Base-by-base conservation (phyloP, 768 basidiomycete genomes). In the Xerocomus potaroensis region DNA sequence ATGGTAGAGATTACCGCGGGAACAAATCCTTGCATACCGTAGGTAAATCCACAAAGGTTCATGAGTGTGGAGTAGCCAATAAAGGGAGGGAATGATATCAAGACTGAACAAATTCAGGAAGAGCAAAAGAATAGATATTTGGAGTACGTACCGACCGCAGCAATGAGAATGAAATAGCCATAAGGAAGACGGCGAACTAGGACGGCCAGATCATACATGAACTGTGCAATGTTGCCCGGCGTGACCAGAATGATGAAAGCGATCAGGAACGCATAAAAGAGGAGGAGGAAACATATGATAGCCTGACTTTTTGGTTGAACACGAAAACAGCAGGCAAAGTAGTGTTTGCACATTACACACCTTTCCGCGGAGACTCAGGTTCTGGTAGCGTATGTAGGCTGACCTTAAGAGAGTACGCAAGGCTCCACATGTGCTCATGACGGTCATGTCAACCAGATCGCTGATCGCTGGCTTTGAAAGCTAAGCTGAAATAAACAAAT, bases 41-140 rank as follows among this genome's bases (percentile, higher is more conserved):
- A 92, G 2, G 87, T 84, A 64, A 91, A 92, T 2, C 91, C 91
- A 56, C 81, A 84, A 8, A 93, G 61, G 11, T 83, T 81, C 23
- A 80, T 57, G 33, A 68, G 47, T 3, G 51, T 57, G 8, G 63
- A 40, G 45, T 65, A 57, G 26, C 65, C 63, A 39, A 65, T 59
- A 48, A 65, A 65, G 21, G 63, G 63, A 31, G 65, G 63, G 33
- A 67, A 67, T 49, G 63, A 65, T 46, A 47, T 51, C 49, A 56
- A 37, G 34, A 66, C 65, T 65, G 21, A 16, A 41, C 30, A 23
- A 8, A 34, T 41, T 62, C 11, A 55, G 40, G 11, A 44, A 42
- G 32, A 26, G 48, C 14, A 78, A 84, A 16, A 79, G 83, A 54
- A 82, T 77, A 12, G 76, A 24, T 74, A 68, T 18, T 73, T 49